Evolutionary conservation across 768 basidiomycete species (phyloP).

Genomic region (Boletellus ananiceps): DNA sequence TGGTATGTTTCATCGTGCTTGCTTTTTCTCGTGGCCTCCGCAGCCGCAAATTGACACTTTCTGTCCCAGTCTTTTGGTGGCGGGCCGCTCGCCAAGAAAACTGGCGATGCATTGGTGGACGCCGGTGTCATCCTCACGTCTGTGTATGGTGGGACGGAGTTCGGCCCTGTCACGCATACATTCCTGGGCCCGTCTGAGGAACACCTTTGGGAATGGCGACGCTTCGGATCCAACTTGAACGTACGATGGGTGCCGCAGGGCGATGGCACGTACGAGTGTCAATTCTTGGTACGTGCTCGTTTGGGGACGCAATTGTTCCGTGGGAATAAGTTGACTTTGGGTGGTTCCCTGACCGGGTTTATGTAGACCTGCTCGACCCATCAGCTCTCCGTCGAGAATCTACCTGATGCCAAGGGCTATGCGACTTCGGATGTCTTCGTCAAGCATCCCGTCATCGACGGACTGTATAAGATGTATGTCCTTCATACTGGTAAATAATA

Average conservation of each 20-base stretch:
- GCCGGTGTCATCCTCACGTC: conserved; percentile 32
- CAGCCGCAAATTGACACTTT: background rate
- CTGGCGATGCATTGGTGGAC: conserved; percentile 33
- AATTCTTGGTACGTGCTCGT: conserved; percentile 30
- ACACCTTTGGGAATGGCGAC: conserved; percentile 35
- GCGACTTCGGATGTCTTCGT: conserved; percentile 42
- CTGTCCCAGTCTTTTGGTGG: conserved; percentile 31
- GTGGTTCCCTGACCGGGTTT: background rate
- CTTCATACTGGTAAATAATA: too few relatives aligned
- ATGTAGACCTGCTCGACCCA: conserved; percentile 27
- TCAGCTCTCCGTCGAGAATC: conserved; percentile 30
- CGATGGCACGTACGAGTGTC: conserved; percentile 37
- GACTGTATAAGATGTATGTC: conserved; percentile 41
- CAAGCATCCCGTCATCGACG: conserved; percentile 39
- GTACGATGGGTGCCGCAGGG: conserved; percentile 35
- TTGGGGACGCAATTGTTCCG: background rate
- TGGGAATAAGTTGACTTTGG: background rate
- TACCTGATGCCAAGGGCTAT: conserved; percentile 38
- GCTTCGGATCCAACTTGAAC: conserved; percentile 19
- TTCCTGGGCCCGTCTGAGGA: conserved; percentile 13
- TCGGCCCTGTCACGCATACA: conserved; percentile 18
- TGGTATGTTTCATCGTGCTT: conserved; percentile 13
- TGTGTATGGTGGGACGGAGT: conserved; percentile 40
- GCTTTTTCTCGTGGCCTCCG: background rate
- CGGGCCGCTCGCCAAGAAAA: conserved; percentile 33